Percentiles rank a stretch among this genome's conserved stretches.
phyloP scores from a whole-genome alignment of 495 filamentous ascomycete species.

The Daldinia caldariorum region DNA sequence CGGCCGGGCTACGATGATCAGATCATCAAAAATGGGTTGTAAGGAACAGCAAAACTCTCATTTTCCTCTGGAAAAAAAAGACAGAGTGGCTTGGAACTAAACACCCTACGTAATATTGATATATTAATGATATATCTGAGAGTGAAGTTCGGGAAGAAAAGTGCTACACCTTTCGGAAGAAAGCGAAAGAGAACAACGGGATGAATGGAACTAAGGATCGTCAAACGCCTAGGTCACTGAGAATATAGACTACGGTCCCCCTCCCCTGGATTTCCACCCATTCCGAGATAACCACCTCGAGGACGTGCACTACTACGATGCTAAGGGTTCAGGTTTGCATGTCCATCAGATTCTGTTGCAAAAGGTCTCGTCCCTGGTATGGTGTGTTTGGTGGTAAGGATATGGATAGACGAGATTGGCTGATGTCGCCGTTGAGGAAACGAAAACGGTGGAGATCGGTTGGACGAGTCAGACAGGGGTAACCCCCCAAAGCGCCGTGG shows the following conservation, averaged over 20 bases:
- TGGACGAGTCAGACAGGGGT: slow-evolving; percentile 22
- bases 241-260: background rate
- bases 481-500: slow-evolving; percentile 1
- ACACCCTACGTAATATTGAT: slow-evolving; percentile 45
- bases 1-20: slow-evolving; percentile 53
- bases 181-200: slow-evolving; percentile 37
- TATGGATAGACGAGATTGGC: slow-evolving; percentile 40
- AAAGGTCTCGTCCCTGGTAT: slow-evolving; percentile 40
- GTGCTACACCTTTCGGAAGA: slow-evolving; percentile 27
- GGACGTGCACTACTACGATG: slow-evolving; percentile 12
- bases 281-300: slow-evolving; percentile 16
- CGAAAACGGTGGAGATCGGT: slow-evolving; percentile 23
- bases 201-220: slow-evolving; percentile 8
- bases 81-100: slow-evolving; percentile 46
- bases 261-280: background rate
- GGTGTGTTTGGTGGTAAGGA: slow-evolving; percentile 53
- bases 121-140: slow-evolving; percentile 41
- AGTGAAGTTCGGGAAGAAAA: slow-evolving; percentile 49
- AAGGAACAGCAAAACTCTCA: slow-evolving; percentile 26
- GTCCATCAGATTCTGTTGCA: slow-evolving; percentile 14
- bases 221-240: background rate
- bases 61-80: slow-evolving; percentile 27
- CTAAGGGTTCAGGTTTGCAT: slow-evolving; percentile 25
- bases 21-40: slow-evolving; percentile 51
- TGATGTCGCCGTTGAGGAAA: background rate